Conservation (phyloP, 2,329 filamentous ascomycete genomes). For the Akanthomyces lecanii region DNA sequence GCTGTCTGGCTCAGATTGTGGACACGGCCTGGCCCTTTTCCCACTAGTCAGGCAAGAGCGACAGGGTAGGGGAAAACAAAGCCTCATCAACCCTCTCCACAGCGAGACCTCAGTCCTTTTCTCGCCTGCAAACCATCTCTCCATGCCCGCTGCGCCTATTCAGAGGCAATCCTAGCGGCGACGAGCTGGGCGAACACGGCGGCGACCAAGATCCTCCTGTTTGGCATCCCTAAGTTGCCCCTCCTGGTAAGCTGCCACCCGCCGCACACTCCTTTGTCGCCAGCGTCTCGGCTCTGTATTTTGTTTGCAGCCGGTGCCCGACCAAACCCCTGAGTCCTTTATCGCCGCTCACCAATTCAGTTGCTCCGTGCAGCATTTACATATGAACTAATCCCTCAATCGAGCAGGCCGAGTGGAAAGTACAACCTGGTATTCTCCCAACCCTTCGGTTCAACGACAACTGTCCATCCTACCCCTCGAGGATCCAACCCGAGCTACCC, state of each 20-base stretch:
- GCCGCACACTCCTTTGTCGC: constrained; percentile 7
- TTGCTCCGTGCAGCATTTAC: background rate
- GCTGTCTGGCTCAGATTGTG: constrained; percentile 17
- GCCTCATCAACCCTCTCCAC: constrained; percentile 37
- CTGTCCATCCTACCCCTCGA: background rate
- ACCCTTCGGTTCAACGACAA: background rate
- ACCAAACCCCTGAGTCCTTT: constrained; percentile 13
- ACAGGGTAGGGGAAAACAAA: constrained; percentile 39
- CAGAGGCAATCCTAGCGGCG: constrained; percentile 36
- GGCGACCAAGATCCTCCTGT: constrained; percentile 25
- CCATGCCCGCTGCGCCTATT: constrained; percentile 36
- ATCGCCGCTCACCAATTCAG: constrained; percentile 2
- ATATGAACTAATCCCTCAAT: constrained; percentile 8
- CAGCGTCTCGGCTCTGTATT: constrained; percentile 10
- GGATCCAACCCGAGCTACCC: background rate
- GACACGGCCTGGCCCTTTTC: constrained; percentile 26
- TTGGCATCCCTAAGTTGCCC: constrained; percentile 15
- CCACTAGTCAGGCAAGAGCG: constrained; percentile 27
- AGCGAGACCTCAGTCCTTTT: constrained; percentile 25
- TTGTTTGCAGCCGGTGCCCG: constrained; percentile 16
- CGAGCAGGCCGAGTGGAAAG: background rate
- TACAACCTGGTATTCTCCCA: constrained; percentile 9
- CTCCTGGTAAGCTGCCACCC: constrained; percentile 12
- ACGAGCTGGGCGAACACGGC: constrained; percentile 34
- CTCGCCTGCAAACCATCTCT: constrained; percentile 24